Percentiles rank a stretch among this genome's conserved stretches.
phyloP scores from a whole-genome alignment of 1,284 basidiomycete species.

The Ceratobasidium theobromae region DNA sequence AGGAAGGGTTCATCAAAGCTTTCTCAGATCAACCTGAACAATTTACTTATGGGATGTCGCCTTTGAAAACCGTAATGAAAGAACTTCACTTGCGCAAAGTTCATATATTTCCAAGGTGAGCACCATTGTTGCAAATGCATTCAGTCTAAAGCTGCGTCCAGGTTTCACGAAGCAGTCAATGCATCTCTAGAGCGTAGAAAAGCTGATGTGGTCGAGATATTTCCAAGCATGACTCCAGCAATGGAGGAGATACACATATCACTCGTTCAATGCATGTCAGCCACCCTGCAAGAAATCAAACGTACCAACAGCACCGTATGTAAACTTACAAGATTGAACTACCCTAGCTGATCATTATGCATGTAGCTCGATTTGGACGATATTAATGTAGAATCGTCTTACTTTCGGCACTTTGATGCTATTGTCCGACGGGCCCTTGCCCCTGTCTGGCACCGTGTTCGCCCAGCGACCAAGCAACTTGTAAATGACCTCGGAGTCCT shows the following conservation, averaged over 20 bases:
- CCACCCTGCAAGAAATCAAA: constrained; percentile 88
- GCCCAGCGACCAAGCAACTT: constrained; percentile 87
- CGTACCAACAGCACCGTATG: constrained; percentile 80
- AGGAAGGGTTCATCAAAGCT: constrained; percentile 90
- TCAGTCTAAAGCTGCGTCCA: constrained; percentile 41
- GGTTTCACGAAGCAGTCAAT: constrained; percentile 88
- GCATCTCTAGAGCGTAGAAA: constrained; percentile 74
- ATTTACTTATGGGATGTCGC: constrained; percentile 89
- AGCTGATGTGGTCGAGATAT: constrained; percentile 91
- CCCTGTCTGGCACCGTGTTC: constrained; percentile 95
- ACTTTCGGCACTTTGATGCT: constrained; percentile 91
- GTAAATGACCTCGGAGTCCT: constrained; percentile 87
- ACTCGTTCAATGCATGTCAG: constrained; percentile 93
- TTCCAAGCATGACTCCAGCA: constrained; percentile 79
- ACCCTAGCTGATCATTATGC: constrained; percentile 3
- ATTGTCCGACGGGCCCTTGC: constrained; percentile 89
- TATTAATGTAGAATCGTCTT: constrained; percentile 88
- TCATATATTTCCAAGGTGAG: constrained; percentile 87
- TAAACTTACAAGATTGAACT: constrained; percentile 14
- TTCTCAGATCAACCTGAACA: constrained; percentile 96
- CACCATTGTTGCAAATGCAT: constrained; percentile 4
- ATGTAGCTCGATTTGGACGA: constrained; percentile 90
- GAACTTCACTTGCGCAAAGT: constrained; percentile 87
- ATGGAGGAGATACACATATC: constrained; percentile 93
- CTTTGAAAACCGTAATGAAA: constrained; percentile 89